Evolutionary conservation across 2,329 filamentous ascomycete genomes (phyloP), one percentile per base, ranked within the genome.

Genomic region (Ceratocystis ficicola): DNA sequence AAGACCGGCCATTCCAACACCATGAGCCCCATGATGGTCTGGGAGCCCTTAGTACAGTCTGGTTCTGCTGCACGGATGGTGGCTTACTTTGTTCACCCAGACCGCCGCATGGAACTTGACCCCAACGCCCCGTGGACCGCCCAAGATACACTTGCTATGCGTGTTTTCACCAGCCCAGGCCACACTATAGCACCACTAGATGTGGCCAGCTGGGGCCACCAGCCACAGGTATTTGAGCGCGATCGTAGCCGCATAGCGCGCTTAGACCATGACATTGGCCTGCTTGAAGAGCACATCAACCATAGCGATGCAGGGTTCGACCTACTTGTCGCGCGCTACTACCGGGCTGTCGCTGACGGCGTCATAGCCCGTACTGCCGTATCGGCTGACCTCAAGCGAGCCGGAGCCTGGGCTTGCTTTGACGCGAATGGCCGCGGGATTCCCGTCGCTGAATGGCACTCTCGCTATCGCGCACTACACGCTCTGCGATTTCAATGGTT

Each of bases 231-330:
- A 22, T 64, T 64, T 30, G 52, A 63, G 28, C 6, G 50, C 22
- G 20, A 46, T 44, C 30, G 41, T 28, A 64, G 63, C 46, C 63
- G 63, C 32, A 57, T 64, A 3, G 50, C 36, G 1, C 68, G 69
- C n/a, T 69, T 72, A 6, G 71, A 72, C 32, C 60, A 64, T 20
- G 62, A 69, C 50, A 71, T 73, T 10, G 61, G 68, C 22, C 22
- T 62, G 10, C 71, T 73, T 32, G 71, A 73, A 52, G 50, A 44
- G 2, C 68, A 68, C 63, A 72, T 72, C 30, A 59, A 60, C 10
- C 69, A 70, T 65, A 69, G 66, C 41, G 70, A 71, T 44, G 57
- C 44, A 3, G 71, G 71, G 6, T 72, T 73, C 61, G 48, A 62
- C 2, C 57, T 64, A 3, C 72, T 70, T 68, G 62, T 68, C 7